Percentiles rank a stretch among this genome's conserved stretches.
These are phyloP conservation scores for Lactifluus echinatus DNA, from an alignment of 768 basidiomycete genomes.

Conservation along the genomic window DNA sequence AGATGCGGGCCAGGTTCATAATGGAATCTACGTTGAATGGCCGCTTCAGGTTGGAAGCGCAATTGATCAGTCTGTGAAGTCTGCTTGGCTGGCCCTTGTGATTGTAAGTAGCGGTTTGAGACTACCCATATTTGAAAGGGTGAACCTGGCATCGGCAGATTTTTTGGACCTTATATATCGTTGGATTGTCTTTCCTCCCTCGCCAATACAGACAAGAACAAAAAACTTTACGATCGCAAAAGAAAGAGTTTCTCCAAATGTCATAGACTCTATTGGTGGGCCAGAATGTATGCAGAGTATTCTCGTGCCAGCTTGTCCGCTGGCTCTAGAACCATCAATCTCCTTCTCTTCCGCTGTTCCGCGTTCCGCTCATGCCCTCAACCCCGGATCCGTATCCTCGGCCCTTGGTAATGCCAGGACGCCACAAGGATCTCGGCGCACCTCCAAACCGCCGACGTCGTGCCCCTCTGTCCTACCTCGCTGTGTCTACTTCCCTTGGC, in stretches of 20 bases:
- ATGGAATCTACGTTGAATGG: conserved; percentile 3
- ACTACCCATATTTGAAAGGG: not conserved
- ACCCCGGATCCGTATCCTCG: too few species aligned
- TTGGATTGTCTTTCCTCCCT: not conserved
- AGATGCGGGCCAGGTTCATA: not conserved
- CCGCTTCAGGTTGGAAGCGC: not conserved
- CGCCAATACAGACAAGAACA: not conserved
- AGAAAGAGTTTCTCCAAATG: not conserved
- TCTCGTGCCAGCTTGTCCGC: too few species aligned
- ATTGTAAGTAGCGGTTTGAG: conserved; percentile 16
- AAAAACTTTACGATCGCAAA: not conserved
- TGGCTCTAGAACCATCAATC: too few species aligned
- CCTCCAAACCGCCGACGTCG: too few species aligned
- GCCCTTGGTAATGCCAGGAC: too few species aligned
- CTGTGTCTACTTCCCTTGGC: too few species aligned
- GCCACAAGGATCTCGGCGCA: too few species aligned
- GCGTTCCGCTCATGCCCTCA: too few species aligned
- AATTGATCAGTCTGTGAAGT: conserved; percentile 11
- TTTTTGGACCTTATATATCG: not conserved
- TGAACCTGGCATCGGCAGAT: not conserved
- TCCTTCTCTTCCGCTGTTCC: too few species aligned
- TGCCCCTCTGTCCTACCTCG: too few species aligned
- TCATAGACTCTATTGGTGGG: not conserved
- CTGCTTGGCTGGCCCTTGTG: conserved; percentile 19
- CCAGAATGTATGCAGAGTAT: too few species aligned